These are phyloP conservation scores for Hypoxylon intermedium DNA, from an alignment of 495 filamentous ascomycete species.

Conservation along the genomic window DNA sequence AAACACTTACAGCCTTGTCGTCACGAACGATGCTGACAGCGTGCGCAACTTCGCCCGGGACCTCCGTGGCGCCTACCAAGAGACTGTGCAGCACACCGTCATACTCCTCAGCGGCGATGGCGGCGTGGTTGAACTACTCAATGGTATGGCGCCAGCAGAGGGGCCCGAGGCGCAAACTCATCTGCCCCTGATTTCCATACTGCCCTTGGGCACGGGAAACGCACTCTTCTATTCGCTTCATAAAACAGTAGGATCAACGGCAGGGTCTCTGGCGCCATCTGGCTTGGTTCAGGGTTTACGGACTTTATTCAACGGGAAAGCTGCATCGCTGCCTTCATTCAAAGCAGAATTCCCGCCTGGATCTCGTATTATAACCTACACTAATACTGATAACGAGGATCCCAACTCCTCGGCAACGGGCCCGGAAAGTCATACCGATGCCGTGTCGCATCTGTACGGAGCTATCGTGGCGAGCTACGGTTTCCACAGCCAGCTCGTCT, in stretches of 20 bases:
- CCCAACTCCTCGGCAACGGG: conserved; percentile 19
- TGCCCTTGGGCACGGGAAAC: conserved; percentile 88
- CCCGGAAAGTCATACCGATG: conserved; percentile 10
- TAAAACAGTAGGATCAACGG: conserved; percentile 38
- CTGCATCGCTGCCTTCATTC: conserved; percentile 61
- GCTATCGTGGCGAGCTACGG: conserved; percentile 87
- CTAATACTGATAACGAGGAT: conserved; percentile 31
- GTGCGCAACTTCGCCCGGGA: conserved; percentile 66
- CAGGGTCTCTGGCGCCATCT: conserved; percentile 25
- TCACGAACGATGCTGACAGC: conserved; percentile 66
- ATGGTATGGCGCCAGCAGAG: conserved; percentile 46
- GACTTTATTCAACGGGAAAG: conserved; percentile 62
- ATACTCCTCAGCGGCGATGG: conserved; percentile 88
- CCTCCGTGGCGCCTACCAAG: conserved; percentile 50
- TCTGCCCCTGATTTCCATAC: conserved; percentile 66
- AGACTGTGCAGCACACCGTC: conserved; percentile 55
- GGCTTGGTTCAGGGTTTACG: conserved; percentile 59
- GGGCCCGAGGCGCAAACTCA: background rate
- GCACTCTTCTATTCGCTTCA: conserved; percentile 78
- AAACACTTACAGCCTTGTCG: conserved; percentile 53
- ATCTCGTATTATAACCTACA: conserved; percentile 60
- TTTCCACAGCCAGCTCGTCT: conserved; percentile 85
- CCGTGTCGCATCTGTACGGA: conserved; percentile 62
- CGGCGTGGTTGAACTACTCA: conserved; percentile 78
- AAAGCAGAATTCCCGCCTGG: conserved; percentile 70